Evolutionary conservation across 2,329 filamentous ascomycete genomes (phyloP).

Genomic region (Penicillium expansum): DNA sequence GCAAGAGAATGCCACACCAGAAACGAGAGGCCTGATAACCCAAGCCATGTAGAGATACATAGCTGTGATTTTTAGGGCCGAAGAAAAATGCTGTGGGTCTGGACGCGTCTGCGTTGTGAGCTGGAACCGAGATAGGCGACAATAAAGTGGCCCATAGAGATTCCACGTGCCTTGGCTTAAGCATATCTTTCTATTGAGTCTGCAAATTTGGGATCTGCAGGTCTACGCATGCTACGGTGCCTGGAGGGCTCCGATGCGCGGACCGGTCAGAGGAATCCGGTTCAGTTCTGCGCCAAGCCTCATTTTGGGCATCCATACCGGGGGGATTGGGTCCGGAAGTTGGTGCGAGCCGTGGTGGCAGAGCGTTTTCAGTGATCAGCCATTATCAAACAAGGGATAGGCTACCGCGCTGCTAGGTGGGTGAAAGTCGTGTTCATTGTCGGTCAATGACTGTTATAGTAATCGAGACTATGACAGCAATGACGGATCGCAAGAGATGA

Average conservation of each 20-base stretch:
- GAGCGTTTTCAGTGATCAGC: neutral
- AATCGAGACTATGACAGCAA: slow-evolving; percentile 7
- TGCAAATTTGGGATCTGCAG: neutral
- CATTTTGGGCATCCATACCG: slow-evolving; percentile 7
- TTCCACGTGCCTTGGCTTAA: neutral
- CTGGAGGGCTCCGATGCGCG: neutral
- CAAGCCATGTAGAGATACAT: slow-evolving; percentile 3
- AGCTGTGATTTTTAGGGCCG: slow-evolving; percentile 1
- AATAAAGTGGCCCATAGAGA: neutral
- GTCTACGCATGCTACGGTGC: neutral
- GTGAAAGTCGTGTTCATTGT: neutral
- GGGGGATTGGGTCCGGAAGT: neutral
- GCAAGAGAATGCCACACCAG: slow-evolving; percentile 11
- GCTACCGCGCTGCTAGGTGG: neutral
- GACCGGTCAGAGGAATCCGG: slow-evolving; percentile 2
- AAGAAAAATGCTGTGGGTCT: neutral
- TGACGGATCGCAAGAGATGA: slow-evolving; percentile 11
- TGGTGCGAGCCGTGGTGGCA: slow-evolving; percentile 1
- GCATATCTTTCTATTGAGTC: neutral
- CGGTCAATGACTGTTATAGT: slow-evolving; percentile 1
- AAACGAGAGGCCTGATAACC: slow-evolving; percentile 5
- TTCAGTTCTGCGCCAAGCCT: neutral
- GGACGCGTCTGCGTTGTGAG: neutral
- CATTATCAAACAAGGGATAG: neutral
- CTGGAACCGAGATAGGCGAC: neutral